phyloP scores from a whole-genome alignment of 495 filamentous ascomycete genomes.

The Aspergillus panamensis region DNA sequence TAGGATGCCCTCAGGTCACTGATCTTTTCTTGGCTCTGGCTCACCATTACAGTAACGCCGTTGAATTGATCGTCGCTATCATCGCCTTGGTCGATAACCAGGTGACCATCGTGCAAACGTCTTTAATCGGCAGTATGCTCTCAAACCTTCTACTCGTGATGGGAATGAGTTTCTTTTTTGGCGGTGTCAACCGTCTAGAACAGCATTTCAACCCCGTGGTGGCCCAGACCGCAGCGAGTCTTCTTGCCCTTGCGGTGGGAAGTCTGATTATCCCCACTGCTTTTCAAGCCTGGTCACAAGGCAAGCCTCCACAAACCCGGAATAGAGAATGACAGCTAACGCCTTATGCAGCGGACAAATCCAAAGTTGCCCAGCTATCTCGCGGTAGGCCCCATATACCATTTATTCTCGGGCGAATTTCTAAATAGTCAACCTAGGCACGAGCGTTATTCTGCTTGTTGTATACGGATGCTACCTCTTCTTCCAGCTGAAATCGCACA shows the following conservation, averaged over 20 bases:
- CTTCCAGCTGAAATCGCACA: slow-evolving; percentile 80
- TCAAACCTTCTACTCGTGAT: slow-evolving; percentile 89
- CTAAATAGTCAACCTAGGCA: slow-evolving; percentile 40
- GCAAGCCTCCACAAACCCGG: slow-evolving; percentile 12
- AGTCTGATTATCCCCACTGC: slow-evolving; percentile 86
- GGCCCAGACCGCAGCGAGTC: slow-evolving; percentile 83
- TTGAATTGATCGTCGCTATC: slow-evolving; percentile 87
- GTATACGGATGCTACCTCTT: slow-evolving; percentile 74
- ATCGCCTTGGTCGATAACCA: slow-evolving; percentile 71
- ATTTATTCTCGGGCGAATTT: background rate
- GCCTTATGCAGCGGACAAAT: slow-evolving; percentile 20
- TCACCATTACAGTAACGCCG: slow-evolving; percentile 59
- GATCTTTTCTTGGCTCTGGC: background rate
- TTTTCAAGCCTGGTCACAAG: slow-evolving; percentile 58
- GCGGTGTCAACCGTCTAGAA: slow-evolving; percentile 72
- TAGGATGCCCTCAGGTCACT: slow-evolving; percentile 34
- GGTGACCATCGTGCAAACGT: slow-evolving; percentile 87
- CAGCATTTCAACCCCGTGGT: slow-evolving; percentile 92
- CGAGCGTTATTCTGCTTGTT: slow-evolving; percentile 68
- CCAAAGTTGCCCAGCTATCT: slow-evolving; percentile 30
- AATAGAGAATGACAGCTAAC: slow-evolving; percentile 4
- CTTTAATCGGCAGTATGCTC: slow-evolving; percentile 83
- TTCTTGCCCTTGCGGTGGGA: slow-evolving; percentile 75
- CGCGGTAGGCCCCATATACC: slow-evolving; percentile 30
- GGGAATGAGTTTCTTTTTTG: slow-evolving; percentile 92